These are phyloP conservation scores for Dimocarpus longan DNA, from an alignment of 345 rosid species.

Conservation along the genomic window DNA sequence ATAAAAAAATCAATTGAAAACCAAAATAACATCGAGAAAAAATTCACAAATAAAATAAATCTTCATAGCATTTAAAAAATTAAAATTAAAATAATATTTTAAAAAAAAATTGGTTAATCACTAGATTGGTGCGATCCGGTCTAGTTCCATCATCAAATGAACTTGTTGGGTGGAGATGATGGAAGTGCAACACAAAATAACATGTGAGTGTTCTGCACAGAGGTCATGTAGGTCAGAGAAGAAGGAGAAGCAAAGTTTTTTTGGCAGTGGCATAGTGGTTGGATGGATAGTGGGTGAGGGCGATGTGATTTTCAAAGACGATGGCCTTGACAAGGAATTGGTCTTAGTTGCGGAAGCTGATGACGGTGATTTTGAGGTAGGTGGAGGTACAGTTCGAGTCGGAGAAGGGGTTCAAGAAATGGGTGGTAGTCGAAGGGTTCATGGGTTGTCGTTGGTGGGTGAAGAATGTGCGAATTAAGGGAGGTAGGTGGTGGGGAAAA, in stretches of 20 bases:
- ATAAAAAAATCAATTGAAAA: too few relatives aligned
- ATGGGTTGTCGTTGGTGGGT: constrained; percentile 31
- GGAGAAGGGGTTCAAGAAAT: neutral
- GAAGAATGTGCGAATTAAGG: constrained; percentile 31
- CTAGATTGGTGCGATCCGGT: too few relatives aligned
- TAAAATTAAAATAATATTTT: too few relatives aligned
- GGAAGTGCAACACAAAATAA: constrained; percentile 68
- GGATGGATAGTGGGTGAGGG: constrained; percentile 64
- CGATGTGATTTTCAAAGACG: constrained; percentile 61
- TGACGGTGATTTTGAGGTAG: constrained; percentile 61
- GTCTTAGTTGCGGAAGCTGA: constrained; percentile 84
- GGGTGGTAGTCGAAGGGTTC: neutral
- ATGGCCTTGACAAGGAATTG: constrained; percentile 76
- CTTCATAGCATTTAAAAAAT: too few relatives aligned
- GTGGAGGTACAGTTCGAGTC: neutral
- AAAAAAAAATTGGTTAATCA: too few relatives aligned
- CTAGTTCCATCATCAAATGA: neutral
- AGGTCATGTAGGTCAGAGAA: constrained; percentile 46
- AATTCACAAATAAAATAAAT: too few relatives aligned
- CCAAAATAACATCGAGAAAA: too few relatives aligned
- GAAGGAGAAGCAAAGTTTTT: constrained; percentile 56
- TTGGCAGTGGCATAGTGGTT: constrained; percentile 48
- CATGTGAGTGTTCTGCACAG: constrained; percentile 58
- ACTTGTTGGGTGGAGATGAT: constrained; percentile 57
- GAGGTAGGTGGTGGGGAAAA: constrained; percentile 15